These are phyloP conservation scores for Aspergillus sp. DNA, from an alignment of 2,329 filamentous ascomycete species.

Conservation along the genomic window DNA sequence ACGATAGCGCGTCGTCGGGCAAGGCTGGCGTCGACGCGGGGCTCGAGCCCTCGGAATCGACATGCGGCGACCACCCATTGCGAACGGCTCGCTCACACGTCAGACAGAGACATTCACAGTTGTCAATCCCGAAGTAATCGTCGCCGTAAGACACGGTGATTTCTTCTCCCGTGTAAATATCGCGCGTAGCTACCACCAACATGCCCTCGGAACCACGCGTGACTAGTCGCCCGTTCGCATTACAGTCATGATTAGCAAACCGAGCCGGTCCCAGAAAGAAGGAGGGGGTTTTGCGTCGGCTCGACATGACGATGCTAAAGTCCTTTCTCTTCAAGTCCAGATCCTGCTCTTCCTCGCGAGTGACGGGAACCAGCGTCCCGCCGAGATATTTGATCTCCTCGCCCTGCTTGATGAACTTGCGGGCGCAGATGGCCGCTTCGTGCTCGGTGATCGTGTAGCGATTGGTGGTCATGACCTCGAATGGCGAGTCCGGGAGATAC, in stretches of 20 bases:
- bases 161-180: conserved; percentile 86
- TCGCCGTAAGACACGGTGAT: conserved; percentile 96
- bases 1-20: conserved; percentile 22
- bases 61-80: conserved; percentile 76
- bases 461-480: conserved; percentile 91
- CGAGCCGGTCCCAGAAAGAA: conserved; percentile 92
- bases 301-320: conserved; percentile 95
- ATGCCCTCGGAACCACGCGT: conserved; percentile 84
- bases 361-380: conserved; percentile 90
- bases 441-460: conserved; percentile 89
- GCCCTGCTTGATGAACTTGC: conserved; percentile 74
- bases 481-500: conserved; percentile 90
- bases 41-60: conserved; percentile 36
- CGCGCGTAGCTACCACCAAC: conserved; percentile 78
- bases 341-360: conserved; percentile 82
- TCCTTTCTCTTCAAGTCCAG: conserved; percentile 82
- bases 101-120: conserved; percentile 89
- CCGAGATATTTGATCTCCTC: conserved; percentile 88
- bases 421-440: conserved; percentile 83
- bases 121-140: conserved; percentile 92
- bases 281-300: conserved; percentile 83
- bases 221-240: conserved; percentile 83
- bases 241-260: conserved; percentile 96
- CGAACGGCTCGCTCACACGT: conserved; percentile 74
- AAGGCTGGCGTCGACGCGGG: conserved; percentile 35